These are phyloP conservation scores for Berkeleyomyces rouxiae DNA, from an alignment of 2,329 filamentous ascomycete genomes.

Conservation along the genomic window DNA sequence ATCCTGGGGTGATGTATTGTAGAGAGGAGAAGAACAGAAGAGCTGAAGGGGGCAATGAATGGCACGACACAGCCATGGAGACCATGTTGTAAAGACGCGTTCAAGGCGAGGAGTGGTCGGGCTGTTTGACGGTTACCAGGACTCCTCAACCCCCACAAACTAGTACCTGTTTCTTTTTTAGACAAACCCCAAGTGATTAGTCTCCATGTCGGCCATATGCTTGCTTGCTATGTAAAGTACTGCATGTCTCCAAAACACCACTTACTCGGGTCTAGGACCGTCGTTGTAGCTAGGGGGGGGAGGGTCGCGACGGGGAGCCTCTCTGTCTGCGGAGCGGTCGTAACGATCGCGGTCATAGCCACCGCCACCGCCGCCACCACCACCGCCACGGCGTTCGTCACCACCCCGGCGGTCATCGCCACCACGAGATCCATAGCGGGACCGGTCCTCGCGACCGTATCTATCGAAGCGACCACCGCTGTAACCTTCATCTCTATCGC, in stretches of 20 bases:
- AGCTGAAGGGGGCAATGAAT: background rate
- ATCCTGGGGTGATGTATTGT: constrained; percentile 1
- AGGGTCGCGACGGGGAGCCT: constrained; percentile 25
- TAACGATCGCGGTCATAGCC: constrained; percentile 34
- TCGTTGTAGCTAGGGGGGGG: constrained; percentile 26
- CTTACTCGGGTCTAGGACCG: constrained; percentile 25
- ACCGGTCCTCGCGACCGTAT: constrained; percentile 21
- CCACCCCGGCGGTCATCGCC: constrained; percentile 19
- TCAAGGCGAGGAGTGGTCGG: background rate
- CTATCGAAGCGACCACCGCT: constrained; percentile 20
- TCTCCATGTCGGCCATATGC: constrained; percentile 4
- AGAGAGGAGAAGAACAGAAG: constrained; percentile 3
- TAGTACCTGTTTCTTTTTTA: constrained; percentile 9
- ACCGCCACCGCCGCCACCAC: constrained; percentile 20
- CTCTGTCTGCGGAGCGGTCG: constrained; percentile 29
- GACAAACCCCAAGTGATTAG: constrained; percentile 10
- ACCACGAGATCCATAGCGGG: constrained; percentile 22
- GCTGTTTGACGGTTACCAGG: background rate
- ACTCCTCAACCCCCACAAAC: background rate
- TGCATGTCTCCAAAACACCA: constrained; percentile 14
- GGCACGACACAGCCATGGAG: constrained; percentile 1
- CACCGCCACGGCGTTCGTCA: constrained; percentile 24
- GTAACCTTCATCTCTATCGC: constrained; percentile 24
- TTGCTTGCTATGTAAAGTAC: constrained; percentile 6
- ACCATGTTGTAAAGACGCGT: background rate